These are phyloP conservation scores for Pyrenophora seminiperda DNA, from an alignment of 2,329 filamentous ascomycete genomes.

Conservation along the genomic window DNA sequence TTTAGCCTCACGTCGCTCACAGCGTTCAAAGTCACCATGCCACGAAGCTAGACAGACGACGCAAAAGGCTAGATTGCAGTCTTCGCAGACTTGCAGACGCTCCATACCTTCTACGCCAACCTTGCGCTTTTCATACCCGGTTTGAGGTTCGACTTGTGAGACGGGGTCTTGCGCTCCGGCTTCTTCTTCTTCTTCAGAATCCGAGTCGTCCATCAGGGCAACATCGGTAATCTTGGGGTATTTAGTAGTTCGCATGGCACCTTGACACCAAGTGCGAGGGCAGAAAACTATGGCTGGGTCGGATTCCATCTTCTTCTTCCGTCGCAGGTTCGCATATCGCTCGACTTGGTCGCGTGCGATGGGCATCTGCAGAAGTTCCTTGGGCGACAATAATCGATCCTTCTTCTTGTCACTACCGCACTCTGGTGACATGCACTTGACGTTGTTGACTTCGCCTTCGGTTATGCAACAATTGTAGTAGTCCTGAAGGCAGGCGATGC, in stretches of 20 bases:
- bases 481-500: slow-evolving; percentile 80
- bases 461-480: slow-evolving; percentile 89
- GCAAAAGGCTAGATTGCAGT: slow-evolving; percentile 78
- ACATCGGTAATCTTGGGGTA: slow-evolving; percentile 55
- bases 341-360: slow-evolving; percentile 70
- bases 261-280: slow-evolving; percentile 89
- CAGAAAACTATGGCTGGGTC: slow-evolving; percentile 94
- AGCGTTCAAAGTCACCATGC: slow-evolving; percentile 87
- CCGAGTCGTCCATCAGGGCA: slow-evolving; percentile 46
- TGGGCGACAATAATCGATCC: slow-evolving; percentile 75
- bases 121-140: slow-evolving; percentile 31
- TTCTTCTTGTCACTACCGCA: slow-evolving; percentile 58
- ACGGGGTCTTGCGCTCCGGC: slow-evolving; percentile 2
- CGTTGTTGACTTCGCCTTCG: slow-evolving; percentile 78
- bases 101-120: slow-evolving; percentile 60
- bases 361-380: slow-evolving; percentile 69
- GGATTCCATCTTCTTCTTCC: slow-evolving; percentile 88
- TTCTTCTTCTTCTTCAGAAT: slow-evolving; percentile 48
- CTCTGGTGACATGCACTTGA: slow-evolving; percentile 79
- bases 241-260: slow-evolving; percentile 69
- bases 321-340: slow-evolving; percentile 86
- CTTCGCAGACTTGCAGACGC: slow-evolving; percentile 81
- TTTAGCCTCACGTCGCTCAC: slow-evolving; percentile 66
- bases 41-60: slow-evolving; percentile 75
- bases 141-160: slow-evolving; percentile 10